Percentiles rank a stretch among this genome's conserved stretches.
Evolutionary conservation across 352 stramenopile genomes (phyloP).

Genomic region (Globisporangium polare): DNA sequence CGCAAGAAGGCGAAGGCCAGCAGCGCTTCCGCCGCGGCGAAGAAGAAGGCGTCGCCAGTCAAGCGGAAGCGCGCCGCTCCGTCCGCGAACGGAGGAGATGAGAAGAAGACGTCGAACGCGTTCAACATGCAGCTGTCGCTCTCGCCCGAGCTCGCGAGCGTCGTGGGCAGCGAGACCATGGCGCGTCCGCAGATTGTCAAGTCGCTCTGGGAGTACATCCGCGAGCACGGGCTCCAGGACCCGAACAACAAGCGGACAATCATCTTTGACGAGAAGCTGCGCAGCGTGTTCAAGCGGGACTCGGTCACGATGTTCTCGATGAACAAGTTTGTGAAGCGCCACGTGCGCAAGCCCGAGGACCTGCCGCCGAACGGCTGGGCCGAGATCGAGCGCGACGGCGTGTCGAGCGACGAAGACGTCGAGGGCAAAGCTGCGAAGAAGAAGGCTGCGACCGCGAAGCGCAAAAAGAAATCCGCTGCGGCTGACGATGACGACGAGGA

Average conservation of each 20-base stretch:
- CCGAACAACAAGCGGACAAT: slow-evolving; percentile 93
- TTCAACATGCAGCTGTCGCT: slow-evolving; percentile 78
- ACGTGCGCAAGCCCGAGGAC: slow-evolving; percentile 73
- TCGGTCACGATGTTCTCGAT: slow-evolving; percentile 88
- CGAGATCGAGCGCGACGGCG: slow-evolving; percentile 70
- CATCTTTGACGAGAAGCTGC: slow-evolving; percentile 85
- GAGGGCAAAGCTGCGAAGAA: slow-evolving; percentile 61
- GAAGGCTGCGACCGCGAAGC: slow-evolving; percentile 50
- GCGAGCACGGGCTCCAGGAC: slow-evolving; percentile 93
- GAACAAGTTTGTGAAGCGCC: slow-evolving; percentile 88
- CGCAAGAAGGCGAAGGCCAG: slow-evolving; percentile 26
- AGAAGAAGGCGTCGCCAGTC: slow-evolving; percentile 56
- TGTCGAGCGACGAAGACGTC: slow-evolving; percentile 79
- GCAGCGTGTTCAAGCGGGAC: slow-evolving; percentile 73
- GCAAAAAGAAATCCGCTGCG: slow-evolving; percentile 32
- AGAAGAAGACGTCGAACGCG: slow-evolving; percentile 39
- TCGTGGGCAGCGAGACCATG: slow-evolving; percentile 86
- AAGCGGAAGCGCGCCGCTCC: slow-evolving; percentile 51
- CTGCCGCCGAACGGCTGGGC: slow-evolving; percentile 61
- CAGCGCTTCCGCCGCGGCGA: slow-evolving; percentile 19
- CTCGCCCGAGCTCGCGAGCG: slow-evolving; percentile 68
- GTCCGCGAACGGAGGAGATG: slow-evolving; percentile 19
- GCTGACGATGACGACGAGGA: slow-evolving; percentile 34
- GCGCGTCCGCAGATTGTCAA: slow-evolving; percentile 93
- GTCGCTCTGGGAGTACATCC: slow-evolving; percentile 96